A percentile compares a stretch with the other conserved stretches of the same genome.
phyloP scores from a whole-genome alignment of 148 eudicot species.

The Rhododendron simsii region DNA sequence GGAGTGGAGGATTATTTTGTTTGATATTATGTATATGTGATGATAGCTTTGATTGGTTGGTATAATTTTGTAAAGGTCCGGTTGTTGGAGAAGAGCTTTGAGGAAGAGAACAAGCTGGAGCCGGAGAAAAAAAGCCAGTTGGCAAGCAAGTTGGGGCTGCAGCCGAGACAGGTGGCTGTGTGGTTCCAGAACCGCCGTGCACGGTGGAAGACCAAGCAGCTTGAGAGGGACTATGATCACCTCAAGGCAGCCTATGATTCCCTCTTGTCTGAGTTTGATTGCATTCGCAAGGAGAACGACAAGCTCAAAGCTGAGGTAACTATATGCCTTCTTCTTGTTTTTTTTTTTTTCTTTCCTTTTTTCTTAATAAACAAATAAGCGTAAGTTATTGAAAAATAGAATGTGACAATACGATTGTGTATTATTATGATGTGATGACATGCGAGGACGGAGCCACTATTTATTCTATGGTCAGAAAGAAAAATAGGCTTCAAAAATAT shows the following conservation, averaged over 20 bases:
- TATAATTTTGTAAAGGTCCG: conserved; percentile 31
- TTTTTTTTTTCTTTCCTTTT: not conserved
- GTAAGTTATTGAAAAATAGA: not conserved
- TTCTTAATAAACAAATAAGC: not conserved
- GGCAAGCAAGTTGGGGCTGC: conserved; percentile 65
- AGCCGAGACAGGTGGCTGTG: conserved; percentile 87
- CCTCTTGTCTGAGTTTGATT: conserved; percentile 44
- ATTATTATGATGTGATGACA: too few relatives aligned
- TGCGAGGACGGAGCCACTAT: too few relatives aligned
- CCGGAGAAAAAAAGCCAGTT: conserved; percentile 66
- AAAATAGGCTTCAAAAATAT: not conserved
- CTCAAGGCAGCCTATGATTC: conserved; percentile 62
- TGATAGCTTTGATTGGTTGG: not conserved
- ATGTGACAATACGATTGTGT: not conserved
- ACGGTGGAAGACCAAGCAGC: conserved; percentile 74
- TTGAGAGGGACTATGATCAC: conserved; percentile 67
- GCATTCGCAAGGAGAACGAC: conserved; percentile 48
- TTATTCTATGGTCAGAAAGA: too few relatives aligned
- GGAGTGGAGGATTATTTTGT: not conserved
- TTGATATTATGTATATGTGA: not conserved
- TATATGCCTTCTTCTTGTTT: not conserved
- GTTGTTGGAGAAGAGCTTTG: conserved; percentile 75
- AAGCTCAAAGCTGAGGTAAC: conserved; percentile 67
- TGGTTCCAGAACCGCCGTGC: conserved; percentile 95
- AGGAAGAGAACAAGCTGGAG: conserved; percentile 79